Evolutionary conservation across 2,329 filamentous ascomycete genomes (phyloP).

Genomic region (Epichloe sylvatica): DNA sequence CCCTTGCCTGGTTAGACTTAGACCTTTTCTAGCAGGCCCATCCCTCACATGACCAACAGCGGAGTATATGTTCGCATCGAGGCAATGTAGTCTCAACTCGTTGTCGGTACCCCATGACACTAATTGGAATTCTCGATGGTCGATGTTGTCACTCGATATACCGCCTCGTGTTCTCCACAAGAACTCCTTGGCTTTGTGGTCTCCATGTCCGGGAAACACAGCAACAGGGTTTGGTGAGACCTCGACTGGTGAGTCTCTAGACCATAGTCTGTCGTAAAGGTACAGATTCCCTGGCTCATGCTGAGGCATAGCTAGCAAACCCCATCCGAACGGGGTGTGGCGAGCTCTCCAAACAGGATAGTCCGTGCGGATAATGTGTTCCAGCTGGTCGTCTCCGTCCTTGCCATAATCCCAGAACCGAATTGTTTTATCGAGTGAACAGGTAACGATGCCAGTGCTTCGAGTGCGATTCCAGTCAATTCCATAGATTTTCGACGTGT

Average conservation of each 20-base stretch:
- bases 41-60: constrained; percentile 63
- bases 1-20: constrained; percentile 68
- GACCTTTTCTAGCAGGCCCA: constrained; percentile 44
- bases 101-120: constrained; percentile 88
- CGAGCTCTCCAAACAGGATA: constrained; percentile 86
- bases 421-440: constrained; percentile 81
- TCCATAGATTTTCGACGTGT: constrained; percentile 88
- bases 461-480: constrained; percentile 83
- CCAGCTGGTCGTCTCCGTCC: constrained; percentile 49
- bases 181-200: constrained; percentile 74
- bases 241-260: constrained; percentile 29
- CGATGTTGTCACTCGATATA: constrained; percentile 51
- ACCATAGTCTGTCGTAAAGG: constrained; percentile 57
- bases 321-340: constrained; percentile 79
- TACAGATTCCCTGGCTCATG: constrained; percentile 74
- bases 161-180: constrained; percentile 70
- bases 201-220: constrained; percentile 47
- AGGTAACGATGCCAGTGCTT: constrained; percentile 62
- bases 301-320: constrained; percentile 82
- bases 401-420: constrained; percentile 77
- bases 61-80: constrained; percentile 49
- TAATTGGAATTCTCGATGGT: constrained; percentile 80
- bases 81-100: constrained; percentile 62
- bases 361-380: constrained; percentile 64
- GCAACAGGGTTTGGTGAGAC: constrained; percentile 34